A percentile compares a stretch with the other conserved stretches of the same genome.
These are phyloP conservation scores for Calonectria pseudoreteaudii DNA, from an alignment of 2,329 filamentous ascomycete genomes.

Conservation along the genomic window DNA sequence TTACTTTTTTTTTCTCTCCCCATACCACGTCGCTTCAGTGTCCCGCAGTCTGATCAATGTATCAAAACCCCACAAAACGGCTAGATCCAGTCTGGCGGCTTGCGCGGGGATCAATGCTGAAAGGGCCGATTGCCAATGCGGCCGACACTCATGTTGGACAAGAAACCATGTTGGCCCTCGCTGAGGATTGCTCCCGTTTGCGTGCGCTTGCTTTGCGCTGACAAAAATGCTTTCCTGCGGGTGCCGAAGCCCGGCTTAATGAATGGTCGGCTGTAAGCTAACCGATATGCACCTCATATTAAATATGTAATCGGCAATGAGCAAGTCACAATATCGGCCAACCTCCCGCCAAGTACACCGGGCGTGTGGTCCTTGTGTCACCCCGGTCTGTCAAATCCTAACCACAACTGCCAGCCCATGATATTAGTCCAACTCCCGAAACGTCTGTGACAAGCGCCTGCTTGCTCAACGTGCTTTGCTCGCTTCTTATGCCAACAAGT, in stretches of 20 bases:
- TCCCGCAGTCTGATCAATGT: background rate
- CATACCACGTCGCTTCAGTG: background rate
- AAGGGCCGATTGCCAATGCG: slow-evolving; percentile 26
- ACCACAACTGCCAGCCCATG: background rate
- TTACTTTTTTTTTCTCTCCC: background rate
- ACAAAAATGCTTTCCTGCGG: background rate
- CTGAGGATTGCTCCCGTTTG: background rate
- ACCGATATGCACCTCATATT: background rate
- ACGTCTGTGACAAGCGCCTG: background rate
- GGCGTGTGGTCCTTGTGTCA: background rate
- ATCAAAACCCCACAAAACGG: slow-evolving; percentile 18
- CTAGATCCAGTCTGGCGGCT: slow-evolving; percentile 3
- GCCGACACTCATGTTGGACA: background rate
- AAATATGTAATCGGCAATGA: background rate
- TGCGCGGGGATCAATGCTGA: slow-evolving; percentile 10
- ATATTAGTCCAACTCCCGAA: background rate
- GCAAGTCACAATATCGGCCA: slow-evolving; percentile 3
- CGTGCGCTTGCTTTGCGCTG: background rate
- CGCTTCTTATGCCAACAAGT: background rate
- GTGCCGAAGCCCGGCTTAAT: background rate
- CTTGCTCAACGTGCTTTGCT: background rate
- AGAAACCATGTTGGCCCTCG: background rate
- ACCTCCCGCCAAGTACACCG: background rate
- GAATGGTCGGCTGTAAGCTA: background rate
- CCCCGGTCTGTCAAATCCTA: slow-evolving; percentile 5